These are phyloP conservation scores for Paramecium primaurelia DNA, from an alignment of 73 alveolate genomes.

Conservation along the genomic window DNA sequence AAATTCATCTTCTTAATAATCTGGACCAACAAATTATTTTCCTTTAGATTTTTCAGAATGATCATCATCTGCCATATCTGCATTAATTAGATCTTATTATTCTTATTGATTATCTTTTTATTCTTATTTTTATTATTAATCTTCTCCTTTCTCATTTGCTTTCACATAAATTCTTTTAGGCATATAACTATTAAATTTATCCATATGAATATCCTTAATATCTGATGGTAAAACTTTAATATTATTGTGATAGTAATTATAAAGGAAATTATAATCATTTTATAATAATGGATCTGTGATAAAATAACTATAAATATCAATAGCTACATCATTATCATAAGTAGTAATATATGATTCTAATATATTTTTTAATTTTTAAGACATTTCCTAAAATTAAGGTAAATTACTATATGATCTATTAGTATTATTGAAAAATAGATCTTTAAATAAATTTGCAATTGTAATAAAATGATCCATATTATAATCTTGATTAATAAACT, in stretches of 20 bases:
- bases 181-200: not conserved
- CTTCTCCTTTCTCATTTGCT: not conserved
- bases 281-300: conserved; percentile 14
- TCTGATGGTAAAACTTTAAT: not conserved
- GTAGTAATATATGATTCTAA: conserved; percentile 9
- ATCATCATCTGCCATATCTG: not conserved
- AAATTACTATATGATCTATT: conserved; percentile 42
- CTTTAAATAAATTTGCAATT: conserved; percentile 19
- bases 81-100: not conserved
- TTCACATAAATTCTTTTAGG: conserved; percentile 13
- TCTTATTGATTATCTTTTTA: not conserved
- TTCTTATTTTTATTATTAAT: not conserved
- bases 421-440: not conserved
- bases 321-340: not conserved
- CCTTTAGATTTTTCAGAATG: not conserved
- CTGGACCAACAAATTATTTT: not conserved
- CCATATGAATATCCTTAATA: not conserved
- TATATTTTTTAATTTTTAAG: not conserved
- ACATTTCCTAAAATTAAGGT: conserved; percentile 33
- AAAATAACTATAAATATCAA: conserved; percentile 27
- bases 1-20: not conserved
- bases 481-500: not conserved
- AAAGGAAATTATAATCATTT: conserved; percentile 5
- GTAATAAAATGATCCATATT: conserved; percentile 25
- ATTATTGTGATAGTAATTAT: not conserved